Evolutionary conservation across 768 basidiomycete species (phyloP), one percentile per base, ranked within the genome.

Genomic region (Rhodotorula babjevae): DNA sequence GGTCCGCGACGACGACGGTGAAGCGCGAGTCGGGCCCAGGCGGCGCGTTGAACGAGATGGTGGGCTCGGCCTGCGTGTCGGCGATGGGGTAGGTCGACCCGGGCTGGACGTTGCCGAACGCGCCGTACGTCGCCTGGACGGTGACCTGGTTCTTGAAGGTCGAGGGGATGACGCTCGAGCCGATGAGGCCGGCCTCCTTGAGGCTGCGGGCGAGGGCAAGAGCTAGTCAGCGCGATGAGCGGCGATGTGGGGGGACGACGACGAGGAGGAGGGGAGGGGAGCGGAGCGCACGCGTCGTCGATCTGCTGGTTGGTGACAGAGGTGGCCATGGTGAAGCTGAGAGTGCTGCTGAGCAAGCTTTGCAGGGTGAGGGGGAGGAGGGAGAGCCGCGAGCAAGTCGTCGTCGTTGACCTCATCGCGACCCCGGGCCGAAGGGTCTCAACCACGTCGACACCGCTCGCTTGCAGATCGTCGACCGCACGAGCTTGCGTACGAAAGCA

Each of bases 1-100:
- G 66, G 59, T 67, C 66, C 21, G 58, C 66, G n/a, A 67, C 27
- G n/a, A 67, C 36, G 66, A 67, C 16, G 6, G 58, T 61, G 66
- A 27, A 67, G 47, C 47, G 50, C 49, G 9, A 4, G 16, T 67
- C 66, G 5, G 12, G 2, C 6, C 59, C 65, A 3, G 33, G 8
- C 2, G 66, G 19, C 6, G 47, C 58, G 21, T 52, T 29, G 58
- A 67, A 67, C 36, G 66, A 61, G 40, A 67, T 27, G 49, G 33
- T 16, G 23, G 66, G 66, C 58, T 67, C 66, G 49, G 9, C 58
- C 36, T 61, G 58, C 11, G 66, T 67, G 36, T 40, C 33, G n/a
- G 27, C 66, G 44, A 56, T 25, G 9, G 66, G 8, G 59, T 67
- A 61, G 7, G 58, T 67, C 29, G 16, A 3, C 40, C 66, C 66